Base-by-base conservation (phyloP, 2,329 filamentous ascomycete genomes). In the Colletotrichum phormii region DNA sequence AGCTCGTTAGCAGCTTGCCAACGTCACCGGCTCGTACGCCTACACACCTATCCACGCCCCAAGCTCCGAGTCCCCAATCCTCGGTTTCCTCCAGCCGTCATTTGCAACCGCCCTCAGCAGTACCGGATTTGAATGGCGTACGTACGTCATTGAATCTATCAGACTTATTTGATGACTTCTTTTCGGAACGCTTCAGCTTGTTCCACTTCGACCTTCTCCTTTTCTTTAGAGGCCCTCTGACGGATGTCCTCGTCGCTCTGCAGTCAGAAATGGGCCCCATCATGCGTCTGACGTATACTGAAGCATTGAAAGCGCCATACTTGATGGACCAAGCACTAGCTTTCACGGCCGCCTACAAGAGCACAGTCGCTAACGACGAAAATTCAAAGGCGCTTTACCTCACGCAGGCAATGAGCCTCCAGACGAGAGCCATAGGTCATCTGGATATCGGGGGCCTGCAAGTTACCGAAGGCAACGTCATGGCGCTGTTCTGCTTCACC, bases 251-350 rank as follows among this genome's bases (percentile, higher is more conserved):
- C 1, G 15, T 53, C 13, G 12, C 15, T 6, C 9, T 11, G 4
- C 63, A 71, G 9, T 26, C 46, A 5, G 49, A 58, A 9, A 46
- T 26, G 24, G 51, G 31, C 5, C 18, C 15, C 1, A 5, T 67
- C 1, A 3, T 67, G 18, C 29, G 57, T 5, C 18, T 67, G 24
- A 55, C 5, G 7, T 51, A 49, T 3, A 22, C 24, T 13, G 63
- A 67, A 24, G 64, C 57, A 3, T 22, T 71, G 13, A 76, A 77
- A 37, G 79, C 79, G 2, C 86, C 84, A 1, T 88, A 85, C 64
- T 81, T 87, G 4, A 82, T 88, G 73, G 85, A 88, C 64, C 81
- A 86, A 73, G 55, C 86, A 4, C 80, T 88, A 7, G 86, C 85
- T 64, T 76, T 86, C 54, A 80, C 84, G 11, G 85, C 86, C 3